phyloP scores from a whole-genome alignment of 306 rosid species.

The Glycine soja region DNA sequence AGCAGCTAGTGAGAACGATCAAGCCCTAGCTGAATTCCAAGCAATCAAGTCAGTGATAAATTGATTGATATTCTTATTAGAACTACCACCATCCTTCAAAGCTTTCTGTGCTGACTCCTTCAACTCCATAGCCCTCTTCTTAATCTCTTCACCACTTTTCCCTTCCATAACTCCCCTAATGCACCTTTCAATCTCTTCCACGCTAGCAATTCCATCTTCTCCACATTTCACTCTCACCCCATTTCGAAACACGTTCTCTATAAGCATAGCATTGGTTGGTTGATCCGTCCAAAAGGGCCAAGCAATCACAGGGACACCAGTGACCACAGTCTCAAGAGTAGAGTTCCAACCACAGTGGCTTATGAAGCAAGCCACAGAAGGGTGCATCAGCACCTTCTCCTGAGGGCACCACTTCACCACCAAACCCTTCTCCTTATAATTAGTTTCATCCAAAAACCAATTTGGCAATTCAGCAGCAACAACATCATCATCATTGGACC shows the following conservation, averaged over 20 bases:
- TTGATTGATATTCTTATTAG: constrained; percentile 47
- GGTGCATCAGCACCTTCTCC: constrained; percentile 67
- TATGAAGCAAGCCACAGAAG: constrained; percentile 63
- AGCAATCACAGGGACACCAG: constrained; percentile 64
- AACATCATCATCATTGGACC: no score
- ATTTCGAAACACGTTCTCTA: constrained; percentile 49
- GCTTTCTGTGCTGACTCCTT: constrained; percentile 50
- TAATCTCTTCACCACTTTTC: constrained; percentile 44
- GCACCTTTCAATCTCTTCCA: constrained; percentile 61
- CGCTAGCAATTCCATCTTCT: constrained; percentile 44
- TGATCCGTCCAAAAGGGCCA: constrained; percentile 72
- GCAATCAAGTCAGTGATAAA: constrained; percentile 50
- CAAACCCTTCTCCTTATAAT: constrained; percentile 44
- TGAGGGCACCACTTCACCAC: constrained; percentile 70
- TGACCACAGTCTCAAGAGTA: constrained; percentile 51
- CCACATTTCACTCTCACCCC: constrained; percentile 53
- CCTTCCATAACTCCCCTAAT: constrained; percentile 60
- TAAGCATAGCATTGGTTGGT: constrained; percentile 60
- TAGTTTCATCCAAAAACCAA: constrained; percentile 50
- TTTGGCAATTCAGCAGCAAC: constrained; percentile 35
- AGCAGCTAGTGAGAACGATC: neutral
- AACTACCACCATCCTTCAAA: constrained; percentile 56
- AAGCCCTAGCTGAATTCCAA: neutral
- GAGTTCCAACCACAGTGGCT: constrained; percentile 84
- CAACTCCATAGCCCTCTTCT: constrained; percentile 52